phyloP scores from a whole-genome alignment of 805 yeast genomes.

The Saturnispora kantuleensis region DNA sequence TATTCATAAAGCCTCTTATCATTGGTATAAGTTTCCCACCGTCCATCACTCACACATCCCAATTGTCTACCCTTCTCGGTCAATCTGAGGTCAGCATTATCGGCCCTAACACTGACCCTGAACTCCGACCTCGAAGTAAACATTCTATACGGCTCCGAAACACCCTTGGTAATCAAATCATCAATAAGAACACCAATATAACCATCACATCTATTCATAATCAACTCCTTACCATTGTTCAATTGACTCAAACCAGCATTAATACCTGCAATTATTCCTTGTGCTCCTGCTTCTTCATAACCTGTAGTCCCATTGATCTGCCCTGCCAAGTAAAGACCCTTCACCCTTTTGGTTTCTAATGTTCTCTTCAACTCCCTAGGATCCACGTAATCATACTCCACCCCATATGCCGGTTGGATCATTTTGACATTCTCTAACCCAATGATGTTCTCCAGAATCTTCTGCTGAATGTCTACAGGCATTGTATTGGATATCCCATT shows the following conservation, averaged over 20 bases:
- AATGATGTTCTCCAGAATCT: slow-evolving; percentile 65
- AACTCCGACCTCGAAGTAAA: slow-evolving; percentile 94
- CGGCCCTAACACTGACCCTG: slow-evolving; percentile 81
- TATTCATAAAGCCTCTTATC: slow-evolving; percentile 38
- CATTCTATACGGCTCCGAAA: slow-evolving; percentile 96
- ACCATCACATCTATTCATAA: slow-evolving; percentile 68
- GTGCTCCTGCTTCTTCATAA: slow-evolving; percentile 97
- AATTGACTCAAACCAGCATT: slow-evolving; percentile 70
- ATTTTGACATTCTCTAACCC: slow-evolving; percentile 85
- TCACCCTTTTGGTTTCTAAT: slow-evolving; percentile 69
- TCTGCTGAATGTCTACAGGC: slow-evolving; percentile 86
- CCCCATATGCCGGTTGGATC: slow-evolving; percentile 98
- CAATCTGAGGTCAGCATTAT: slow-evolving; percentile 83
- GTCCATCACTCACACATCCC: slow-evolving; percentile 56
- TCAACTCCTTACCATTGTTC: slow-evolving; percentile 25
- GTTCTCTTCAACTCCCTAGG: slow-evolving; percentile 77
- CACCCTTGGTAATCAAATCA: slow-evolving; percentile 91
- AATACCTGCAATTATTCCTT: slow-evolving; percentile 91
- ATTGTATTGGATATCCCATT: slow-evolving; percentile 93
- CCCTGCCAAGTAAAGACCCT: slow-evolving; percentile 84
- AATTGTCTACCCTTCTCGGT: slow-evolving; percentile 55
- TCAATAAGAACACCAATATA: slow-evolving; percentile 89
- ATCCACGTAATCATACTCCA: slow-evolving; percentile 92
- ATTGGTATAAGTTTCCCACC: slow-evolving; percentile 40
- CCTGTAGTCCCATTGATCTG: slow-evolving; percentile 99